A percentile compares a stretch with the other conserved stretches of the same genome.
phyloP scores from a whole-genome alignment of 768 basidiomycete genomes.

The Rhodocollybia butyracea region DNA sequence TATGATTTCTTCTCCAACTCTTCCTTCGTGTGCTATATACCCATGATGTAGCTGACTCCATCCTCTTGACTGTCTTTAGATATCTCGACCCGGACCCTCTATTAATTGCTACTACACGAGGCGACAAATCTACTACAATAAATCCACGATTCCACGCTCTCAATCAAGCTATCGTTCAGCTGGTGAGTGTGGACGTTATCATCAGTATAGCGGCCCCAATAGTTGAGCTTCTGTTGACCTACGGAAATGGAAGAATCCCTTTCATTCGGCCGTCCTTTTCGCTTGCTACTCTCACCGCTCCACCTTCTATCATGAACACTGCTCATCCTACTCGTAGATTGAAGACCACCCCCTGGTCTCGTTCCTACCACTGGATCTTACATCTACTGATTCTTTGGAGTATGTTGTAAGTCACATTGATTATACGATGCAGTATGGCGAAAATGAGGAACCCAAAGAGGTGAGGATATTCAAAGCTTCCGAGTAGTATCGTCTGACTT shows the following conservation, averaged over 20 bases:
- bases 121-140: conserved; percentile 47
- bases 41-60: not conserved
- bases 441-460: conserved; percentile 97
- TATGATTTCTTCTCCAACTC: not conserved
- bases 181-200: conserved; percentile 53
- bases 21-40: not conserved
- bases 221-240: not conserved
- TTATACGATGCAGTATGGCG: conserved; percentile 98
- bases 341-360: conserved; percentile 98
- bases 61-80: conserved; percentile 31
- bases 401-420: conserved; percentile 94
- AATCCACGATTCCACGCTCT: conserved; percentile 90
- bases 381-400: conserved; percentile 85
- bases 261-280: not conserved
- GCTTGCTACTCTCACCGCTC: too few species aligned
- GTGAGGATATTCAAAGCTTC: conserved; percentile 34
- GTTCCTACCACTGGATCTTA: conserved; percentile 92
- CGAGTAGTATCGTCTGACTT: conserved; percentile 15
- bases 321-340: conserved; percentile 51
- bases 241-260: not conserved
- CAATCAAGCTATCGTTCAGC: conserved; percentile 91
- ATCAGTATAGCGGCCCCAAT: too few species aligned
- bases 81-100: conserved; percentile 96
- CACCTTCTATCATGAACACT: not conserved
- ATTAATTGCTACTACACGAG: conserved; percentile 66